A percentile compares a stretch with the other conserved stretches of the same genome.
These are phyloP conservation scores for Warburgia ugandensis DNA, from an alignment of 164 flowering plant species.

Conservation along the genomic window DNA sequence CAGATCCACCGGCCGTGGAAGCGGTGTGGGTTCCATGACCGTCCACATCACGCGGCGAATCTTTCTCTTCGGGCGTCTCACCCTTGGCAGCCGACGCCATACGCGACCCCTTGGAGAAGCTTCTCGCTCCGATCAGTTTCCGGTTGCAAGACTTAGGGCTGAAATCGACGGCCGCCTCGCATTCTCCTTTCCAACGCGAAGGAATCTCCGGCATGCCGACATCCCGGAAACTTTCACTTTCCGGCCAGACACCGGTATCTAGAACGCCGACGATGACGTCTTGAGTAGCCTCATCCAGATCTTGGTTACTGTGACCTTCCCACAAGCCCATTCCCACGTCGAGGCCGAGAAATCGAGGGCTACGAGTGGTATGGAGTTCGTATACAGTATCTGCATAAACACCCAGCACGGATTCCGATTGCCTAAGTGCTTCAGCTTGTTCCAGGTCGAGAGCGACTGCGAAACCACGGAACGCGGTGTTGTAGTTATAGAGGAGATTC, in stretches of 20 bases:
- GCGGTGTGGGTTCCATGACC: constrained; percentile 95
- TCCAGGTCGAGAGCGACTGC: too few species aligned
- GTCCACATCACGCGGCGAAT: constrained; percentile 55
- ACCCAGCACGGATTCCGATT: constrained; percentile 46
- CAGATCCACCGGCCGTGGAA: constrained; percentile 68
- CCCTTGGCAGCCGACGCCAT: constrained; percentile 36
- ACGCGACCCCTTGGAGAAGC: constrained; percentile 53
- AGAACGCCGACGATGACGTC: constrained; percentile 72
- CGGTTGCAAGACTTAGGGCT: constrained; percentile 44
- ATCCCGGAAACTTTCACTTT: constrained; percentile 54
- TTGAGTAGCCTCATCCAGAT: constrained; percentile 33
- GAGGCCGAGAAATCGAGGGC: constrained; percentile 64
- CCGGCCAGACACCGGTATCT: constrained; percentile 89
- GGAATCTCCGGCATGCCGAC: constrained; percentile 49
- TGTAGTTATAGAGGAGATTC: too few species aligned
- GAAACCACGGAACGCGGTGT: too few species aligned
- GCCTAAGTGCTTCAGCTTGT: too few species aligned
- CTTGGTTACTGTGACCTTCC: constrained; percentile 30
- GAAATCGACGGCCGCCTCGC: constrained; percentile 56
- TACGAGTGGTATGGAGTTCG: constrained; percentile 67
- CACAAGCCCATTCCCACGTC: constrained; percentile 16
- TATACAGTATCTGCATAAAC: constrained; percentile 57
- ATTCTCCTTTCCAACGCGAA: constrained; percentile 50
- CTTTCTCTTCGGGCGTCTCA: constrained; percentile 19
- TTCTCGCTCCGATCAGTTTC: constrained; percentile 75